Percentiles rank a stretch among this genome's conserved stretches.
These are phyloP conservation scores for Plantago ovata DNA, from an alignment of 257 asterid genomes.

Conservation along the genomic window DNA sequence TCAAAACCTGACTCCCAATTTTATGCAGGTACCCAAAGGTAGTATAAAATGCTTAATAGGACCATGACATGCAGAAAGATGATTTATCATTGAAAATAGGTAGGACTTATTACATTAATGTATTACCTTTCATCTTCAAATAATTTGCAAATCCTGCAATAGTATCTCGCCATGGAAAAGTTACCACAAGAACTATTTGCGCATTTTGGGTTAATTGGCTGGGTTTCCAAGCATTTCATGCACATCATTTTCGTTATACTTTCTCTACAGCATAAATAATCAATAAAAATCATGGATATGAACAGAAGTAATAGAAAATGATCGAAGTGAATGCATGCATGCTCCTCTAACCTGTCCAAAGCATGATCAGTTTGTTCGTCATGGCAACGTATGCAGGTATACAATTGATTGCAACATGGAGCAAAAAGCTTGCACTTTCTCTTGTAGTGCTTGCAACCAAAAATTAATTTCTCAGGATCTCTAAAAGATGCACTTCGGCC, in stretches of 20 bases:
- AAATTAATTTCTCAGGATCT: constrained; percentile 39
- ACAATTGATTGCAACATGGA: constrained; percentile 75
- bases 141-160: constrained; percentile 72
- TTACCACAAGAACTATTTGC: constrained; percentile 44
- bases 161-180: constrained; percentile 79
- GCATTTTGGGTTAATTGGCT: constrained; percentile 59
- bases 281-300: constrained; percentile 23
- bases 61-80: too few relatives aligned
- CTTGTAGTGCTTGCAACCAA: constrained; percentile 81
- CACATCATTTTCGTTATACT: constrained; percentile 72
- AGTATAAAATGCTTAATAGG: too few relatives aligned
- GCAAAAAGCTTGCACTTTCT: constrained; percentile 76
- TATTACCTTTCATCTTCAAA: constrained; percentile 81
- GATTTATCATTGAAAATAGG: too few relatives aligned
- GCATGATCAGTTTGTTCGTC: constrained; percentile 74
- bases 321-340: constrained; percentile 19
- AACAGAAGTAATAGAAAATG: constrained; percentile 5
- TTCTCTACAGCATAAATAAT: constrained; percentile 51
- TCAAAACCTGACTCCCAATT: too few relatives aligned
- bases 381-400: constrained; percentile 85
- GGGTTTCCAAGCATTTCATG: constrained; percentile 77
- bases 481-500: constrained; percentile 63
- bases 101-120: constrained; percentile 12
- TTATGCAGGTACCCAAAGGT: too few relatives aligned
- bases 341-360: constrained; percentile 61